phyloP scores from a whole-genome alignment of 139 green algal genomes.

The Chlamydomonas applanata region DNA sequence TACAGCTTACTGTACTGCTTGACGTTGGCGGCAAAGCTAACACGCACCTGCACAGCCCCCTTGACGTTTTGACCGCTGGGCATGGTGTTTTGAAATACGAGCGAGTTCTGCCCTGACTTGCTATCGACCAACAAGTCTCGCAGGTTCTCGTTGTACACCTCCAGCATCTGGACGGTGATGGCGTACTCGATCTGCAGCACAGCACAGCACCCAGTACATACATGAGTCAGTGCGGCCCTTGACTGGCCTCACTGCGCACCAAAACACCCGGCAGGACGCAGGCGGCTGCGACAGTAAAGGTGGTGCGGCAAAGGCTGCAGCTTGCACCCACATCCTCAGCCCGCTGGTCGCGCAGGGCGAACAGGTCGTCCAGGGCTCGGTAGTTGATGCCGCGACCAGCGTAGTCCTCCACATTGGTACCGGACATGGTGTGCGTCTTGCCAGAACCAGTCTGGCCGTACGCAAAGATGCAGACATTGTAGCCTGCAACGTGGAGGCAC shows the following conservation, averaged over 20 bases:
- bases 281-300: no score
- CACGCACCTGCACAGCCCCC: constrained; percentile 62
- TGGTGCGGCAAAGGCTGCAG: no score
- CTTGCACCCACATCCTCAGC: constrained; percentile 52
- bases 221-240: no score
- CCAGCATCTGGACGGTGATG: constrained; percentile 87
- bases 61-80: constrained; percentile 79
- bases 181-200: constrained; percentile 60
- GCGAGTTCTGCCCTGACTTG: constrained; percentile 1
- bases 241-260: no score
- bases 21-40: no score
- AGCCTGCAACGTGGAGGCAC: constrained; percentile 43
- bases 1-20: no score
- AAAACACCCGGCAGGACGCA: no score
- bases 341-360: constrained; percentile 63
- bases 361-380: constrained; percentile 88
- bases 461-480: constrained; percentile 82
- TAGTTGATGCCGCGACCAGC: constrained; percentile 86
- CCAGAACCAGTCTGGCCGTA: constrained; percentile 81
- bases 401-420: constrained; percentile 49
- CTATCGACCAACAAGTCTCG: constrained; percentile 62
- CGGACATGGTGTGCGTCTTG: constrained; percentile 88
- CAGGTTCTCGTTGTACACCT: constrained; percentile 96
- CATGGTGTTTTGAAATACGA: constrained; percentile 75
- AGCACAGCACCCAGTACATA: no score